Conservation (phyloP, 768 basidiomycete genomes). For the Dentipellis sp. region DNA sequence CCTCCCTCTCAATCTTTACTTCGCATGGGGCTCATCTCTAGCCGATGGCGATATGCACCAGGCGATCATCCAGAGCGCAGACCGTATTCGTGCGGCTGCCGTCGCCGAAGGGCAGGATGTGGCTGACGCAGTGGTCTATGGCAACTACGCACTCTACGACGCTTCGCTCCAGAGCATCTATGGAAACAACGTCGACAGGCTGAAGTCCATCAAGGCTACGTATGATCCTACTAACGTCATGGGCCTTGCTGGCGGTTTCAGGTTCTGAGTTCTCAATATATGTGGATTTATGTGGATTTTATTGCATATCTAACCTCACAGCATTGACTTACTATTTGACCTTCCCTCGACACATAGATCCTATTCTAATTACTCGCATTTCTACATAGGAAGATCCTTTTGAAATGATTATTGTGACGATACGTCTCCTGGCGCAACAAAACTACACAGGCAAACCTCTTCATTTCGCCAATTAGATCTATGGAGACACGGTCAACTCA, state of each 20-base stretch:
- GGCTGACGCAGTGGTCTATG: constrained; percentile 5
- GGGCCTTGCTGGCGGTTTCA: constrained; percentile 15
- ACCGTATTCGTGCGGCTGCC: constrained; percentile 1
- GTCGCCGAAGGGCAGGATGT: constrained; percentile 12
- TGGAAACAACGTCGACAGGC: constrained; percentile 9
- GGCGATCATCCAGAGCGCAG: not conserved
- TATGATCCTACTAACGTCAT: constrained; percentile 14
- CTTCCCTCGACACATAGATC: no score
- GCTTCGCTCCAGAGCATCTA: constrained; percentile 9
- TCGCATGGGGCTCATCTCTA: constrained; percentile 2
- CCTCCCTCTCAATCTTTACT: constrained; percentile 11
- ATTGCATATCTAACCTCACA: no score
- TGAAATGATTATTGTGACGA: no score
- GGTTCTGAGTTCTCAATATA: constrained; percentile 6
- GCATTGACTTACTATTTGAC: no score
- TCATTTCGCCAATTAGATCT: no score
- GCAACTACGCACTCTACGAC: constrained; percentile 15
- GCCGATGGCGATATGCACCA: not conserved
- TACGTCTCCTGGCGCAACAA: no score
- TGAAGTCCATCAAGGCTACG: constrained; percentile 3
- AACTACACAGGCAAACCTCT: no score
- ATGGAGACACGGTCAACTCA: no score
- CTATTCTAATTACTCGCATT: no score
- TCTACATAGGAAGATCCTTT: no score
- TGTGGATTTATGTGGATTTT: not conserved